These are phyloP conservation scores for Emergomyces pasteurianus DNA, from an alignment of 2,329 filamentous ascomycete genomes.

Conservation along the genomic window DNA sequence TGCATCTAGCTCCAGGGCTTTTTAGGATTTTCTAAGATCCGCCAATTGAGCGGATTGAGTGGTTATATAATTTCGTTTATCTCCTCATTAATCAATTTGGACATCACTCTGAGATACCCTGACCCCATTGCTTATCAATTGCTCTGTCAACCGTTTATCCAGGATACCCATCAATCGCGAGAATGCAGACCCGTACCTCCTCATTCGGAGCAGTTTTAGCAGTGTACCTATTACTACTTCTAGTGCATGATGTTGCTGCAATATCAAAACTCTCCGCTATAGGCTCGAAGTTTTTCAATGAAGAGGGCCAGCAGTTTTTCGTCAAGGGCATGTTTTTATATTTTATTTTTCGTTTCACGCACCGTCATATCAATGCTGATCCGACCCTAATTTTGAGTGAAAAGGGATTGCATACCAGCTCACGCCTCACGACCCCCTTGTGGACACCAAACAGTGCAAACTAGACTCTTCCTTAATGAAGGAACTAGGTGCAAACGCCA, in stretches of 20 bases:
- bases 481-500: constrained; percentile 66
- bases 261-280: constrained; percentile 47
- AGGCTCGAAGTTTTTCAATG: constrained; percentile 77
- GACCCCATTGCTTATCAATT: not conserved
- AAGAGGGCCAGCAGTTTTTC: constrained; percentile 69
- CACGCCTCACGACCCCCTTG: constrained; percentile 59
- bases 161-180: not conserved
- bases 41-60: not conserved
- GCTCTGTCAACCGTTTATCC: not conserved
- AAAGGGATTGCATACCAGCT: constrained; percentile 59
- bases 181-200: not conserved
- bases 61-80: not conserved
- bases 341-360: not conserved
- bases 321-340: constrained; percentile 58
- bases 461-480: constrained; percentile 68
- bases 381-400: not conserved
- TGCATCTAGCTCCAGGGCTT: not conserved
- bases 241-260: constrained; percentile 24
- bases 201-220: constrained; percentile 2
- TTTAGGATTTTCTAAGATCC: not conserved
- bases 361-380: not conserved
- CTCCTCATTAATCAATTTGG: not conserved
- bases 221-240: constrained; percentile 18
- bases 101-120: not conserved
- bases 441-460: constrained; percentile 62